A percentile compares a stretch with the other conserved stretches of the same genome.
Evolutionary conservation across 768 basidiomycete species (phyloP).

Genomic region (Mycena metata): DNA sequence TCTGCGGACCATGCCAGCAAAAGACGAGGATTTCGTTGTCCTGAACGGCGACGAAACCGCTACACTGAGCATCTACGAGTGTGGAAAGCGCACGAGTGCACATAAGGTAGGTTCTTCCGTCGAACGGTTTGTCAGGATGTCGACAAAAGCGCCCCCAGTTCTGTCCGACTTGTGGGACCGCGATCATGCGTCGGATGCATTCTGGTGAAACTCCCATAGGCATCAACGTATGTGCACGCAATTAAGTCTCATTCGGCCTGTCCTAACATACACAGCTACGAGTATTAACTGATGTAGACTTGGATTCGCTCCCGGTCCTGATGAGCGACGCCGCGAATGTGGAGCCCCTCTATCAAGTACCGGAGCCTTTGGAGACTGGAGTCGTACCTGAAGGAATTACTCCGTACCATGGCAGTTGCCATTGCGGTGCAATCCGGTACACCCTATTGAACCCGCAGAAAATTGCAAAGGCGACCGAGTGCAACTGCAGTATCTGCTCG

Average conservation of each 20-base stretch:
- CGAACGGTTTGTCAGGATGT: no score
- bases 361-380: constrained; percentile 1
- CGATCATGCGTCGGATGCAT: constrained; percentile 13
- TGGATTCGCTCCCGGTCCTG: not conserved
- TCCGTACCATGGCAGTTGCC: constrained; percentile 30
- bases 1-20: constrained; percentile 23
- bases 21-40: constrained; percentile 2
- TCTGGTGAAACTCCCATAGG: not conserved
- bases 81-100: constrained; percentile 17
- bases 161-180: constrained; percentile 27
- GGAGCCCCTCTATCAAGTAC: constrained; percentile 2
- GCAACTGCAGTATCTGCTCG: constrained; percentile 36
- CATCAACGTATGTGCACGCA: constrained; percentile 14
- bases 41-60: constrained; percentile 27
- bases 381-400: constrained; percentile 15
- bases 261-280: constrained; percentile 9
- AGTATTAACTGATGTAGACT: constrained; percentile 17
- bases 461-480: constrained; percentile 4
- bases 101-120: constrained; percentile 23
- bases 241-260: not conserved
- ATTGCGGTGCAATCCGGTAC: constrained; percentile 33
- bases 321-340: not conserved
- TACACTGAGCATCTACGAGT: constrained; percentile 27
- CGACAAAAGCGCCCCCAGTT: no score
- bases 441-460: constrained; percentile 4